Evolutionary conservation across 148 eudicot species (phyloP).

Genomic region (Chenopodium suecicum): DNA sequence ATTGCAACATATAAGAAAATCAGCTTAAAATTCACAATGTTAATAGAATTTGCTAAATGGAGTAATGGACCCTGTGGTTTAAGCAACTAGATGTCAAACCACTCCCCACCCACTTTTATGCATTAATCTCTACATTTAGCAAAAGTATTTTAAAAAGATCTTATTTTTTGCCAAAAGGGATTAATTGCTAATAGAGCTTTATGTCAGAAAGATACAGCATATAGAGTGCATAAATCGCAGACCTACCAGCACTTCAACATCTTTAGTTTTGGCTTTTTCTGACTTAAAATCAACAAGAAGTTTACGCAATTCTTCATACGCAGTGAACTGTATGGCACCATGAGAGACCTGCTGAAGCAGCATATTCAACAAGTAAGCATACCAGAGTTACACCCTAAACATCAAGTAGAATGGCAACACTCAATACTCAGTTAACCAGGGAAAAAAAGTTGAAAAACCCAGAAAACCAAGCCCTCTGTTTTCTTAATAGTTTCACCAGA

Average conservation of each 20-base stretch:
- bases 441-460: too few species aligned
- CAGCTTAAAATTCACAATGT: neutral
- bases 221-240: neutral
- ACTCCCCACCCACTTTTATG: neutral
- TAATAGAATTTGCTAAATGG: neutral
- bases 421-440: too few species aligned
- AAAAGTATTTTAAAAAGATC: neutral
- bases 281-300: conserved; percentile 47
- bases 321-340: conserved; percentile 97
- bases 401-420: too few species aligned
- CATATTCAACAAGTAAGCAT: too few species aligned
- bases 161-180: neutral
- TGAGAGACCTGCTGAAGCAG: too few species aligned
- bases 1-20: conserved; percentile 13
- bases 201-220: neutral
- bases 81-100: neutral
- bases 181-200: neutral
- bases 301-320: conserved; percentile 90
- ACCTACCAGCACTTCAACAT: conserved; percentile 59
- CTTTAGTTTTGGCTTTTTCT: conserved; percentile 24
- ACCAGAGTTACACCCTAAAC: too few species aligned
- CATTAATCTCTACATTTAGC: neutral
- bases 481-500: too few species aligned
- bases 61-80: neutral
- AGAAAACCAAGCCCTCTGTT: too few species aligned